phyloP scores from a whole-genome alignment of 1,284 basidiomycete genomes.

The Thecaphora thlaspeos region DNA sequence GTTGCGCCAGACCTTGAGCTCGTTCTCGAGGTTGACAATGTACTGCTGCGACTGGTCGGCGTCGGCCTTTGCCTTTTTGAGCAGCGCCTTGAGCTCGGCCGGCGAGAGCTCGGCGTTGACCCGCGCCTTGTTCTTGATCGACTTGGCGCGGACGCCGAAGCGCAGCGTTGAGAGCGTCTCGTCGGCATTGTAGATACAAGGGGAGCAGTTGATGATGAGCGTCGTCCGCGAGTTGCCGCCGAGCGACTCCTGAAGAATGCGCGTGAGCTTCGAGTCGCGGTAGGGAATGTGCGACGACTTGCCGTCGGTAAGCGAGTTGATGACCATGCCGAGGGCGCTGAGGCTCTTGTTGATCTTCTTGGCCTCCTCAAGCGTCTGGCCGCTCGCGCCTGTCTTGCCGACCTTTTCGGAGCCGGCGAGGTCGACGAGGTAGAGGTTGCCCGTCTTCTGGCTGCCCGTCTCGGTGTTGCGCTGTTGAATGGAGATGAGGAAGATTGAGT shows the following conservation, averaged over 20 bases:
- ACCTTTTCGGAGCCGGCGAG: conserved; percentile 98
- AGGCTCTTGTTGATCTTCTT: conserved; percentile 99
- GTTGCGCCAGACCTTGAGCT: conserved; percentile 83
- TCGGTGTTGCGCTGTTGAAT: conserved; percentile 97
- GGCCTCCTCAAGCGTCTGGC: conserved; percentile 97
- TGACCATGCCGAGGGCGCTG: conserved; percentile 98
- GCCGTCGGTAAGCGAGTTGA: conserved; percentile 93
- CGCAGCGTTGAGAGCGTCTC: conserved; percentile 97
- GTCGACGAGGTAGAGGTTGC: conserved; percentile 96
- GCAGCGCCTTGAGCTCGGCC: conserved; percentile 85
- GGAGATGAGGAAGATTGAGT: conserved; percentile 97
- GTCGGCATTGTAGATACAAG: conserved; percentile 91
- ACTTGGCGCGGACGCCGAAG: conserved; percentile 92
- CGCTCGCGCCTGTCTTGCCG: conserved; percentile 97
- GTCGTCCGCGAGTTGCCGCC: conserved; percentile 99
- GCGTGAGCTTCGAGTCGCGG: conserved; percentile 97
- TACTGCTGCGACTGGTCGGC: conserved; percentile 81
- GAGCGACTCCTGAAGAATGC: conserved; percentile 98
- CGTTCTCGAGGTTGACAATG: conserved; percentile 84
- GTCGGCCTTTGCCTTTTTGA: conserved; percentile 85
- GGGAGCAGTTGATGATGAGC: conserved; percentile 98
- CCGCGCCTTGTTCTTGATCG: conserved; percentile 98
- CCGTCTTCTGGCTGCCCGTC: conserved; percentile 90
- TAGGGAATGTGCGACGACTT: conserved; percentile 95
- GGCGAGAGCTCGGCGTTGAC: conserved; percentile 98